phyloP scores from a whole-genome alignment of 2,329 filamentous ascomycete species.

The Trichoderma atrobrunneum region DNA sequence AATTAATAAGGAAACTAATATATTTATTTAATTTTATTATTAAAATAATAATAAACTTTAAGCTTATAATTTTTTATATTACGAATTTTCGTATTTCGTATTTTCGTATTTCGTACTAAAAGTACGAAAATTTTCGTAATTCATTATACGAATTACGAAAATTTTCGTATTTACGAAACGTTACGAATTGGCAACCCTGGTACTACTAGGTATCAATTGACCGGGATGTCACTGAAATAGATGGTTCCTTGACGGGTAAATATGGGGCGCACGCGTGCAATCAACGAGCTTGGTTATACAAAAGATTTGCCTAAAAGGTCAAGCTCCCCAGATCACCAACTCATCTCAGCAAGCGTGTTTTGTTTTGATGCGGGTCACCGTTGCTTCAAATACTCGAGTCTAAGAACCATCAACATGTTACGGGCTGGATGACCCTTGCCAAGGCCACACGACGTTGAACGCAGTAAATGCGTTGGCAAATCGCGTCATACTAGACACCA shows the following conservation, averaged over 20 bases:
- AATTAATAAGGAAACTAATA: too few relatives aligned
- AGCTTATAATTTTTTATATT: too few relatives aligned
- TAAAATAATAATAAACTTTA: too few relatives aligned
- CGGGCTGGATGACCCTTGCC: background rate
- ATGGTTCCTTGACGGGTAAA: background rate
- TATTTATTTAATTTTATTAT: too few relatives aligned
- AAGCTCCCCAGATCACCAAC: background rate
- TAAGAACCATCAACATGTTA: background rate
- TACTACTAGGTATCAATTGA: too few relatives aligned
- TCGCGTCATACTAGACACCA: background rate
- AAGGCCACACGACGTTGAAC: background rate
- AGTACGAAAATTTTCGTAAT: too few relatives aligned
- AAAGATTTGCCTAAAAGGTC: background rate
- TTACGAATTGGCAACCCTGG: too few relatives aligned
- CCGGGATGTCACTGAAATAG: background rate
- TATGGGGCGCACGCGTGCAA: background rate
- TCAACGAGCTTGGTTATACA: background rate
- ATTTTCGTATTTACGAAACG: too few relatives aligned
- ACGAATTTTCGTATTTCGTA: too few relatives aligned
- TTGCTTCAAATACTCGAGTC: background rate
- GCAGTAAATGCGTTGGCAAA: background rate
- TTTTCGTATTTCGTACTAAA: too few relatives aligned
- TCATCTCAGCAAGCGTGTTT: background rate
- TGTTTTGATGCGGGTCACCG: background rate
- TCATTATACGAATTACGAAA: too few relatives aligned